Base-by-base conservation (phyloP, 768 basidiomycete species). In the Lepiota venenata region DNA sequence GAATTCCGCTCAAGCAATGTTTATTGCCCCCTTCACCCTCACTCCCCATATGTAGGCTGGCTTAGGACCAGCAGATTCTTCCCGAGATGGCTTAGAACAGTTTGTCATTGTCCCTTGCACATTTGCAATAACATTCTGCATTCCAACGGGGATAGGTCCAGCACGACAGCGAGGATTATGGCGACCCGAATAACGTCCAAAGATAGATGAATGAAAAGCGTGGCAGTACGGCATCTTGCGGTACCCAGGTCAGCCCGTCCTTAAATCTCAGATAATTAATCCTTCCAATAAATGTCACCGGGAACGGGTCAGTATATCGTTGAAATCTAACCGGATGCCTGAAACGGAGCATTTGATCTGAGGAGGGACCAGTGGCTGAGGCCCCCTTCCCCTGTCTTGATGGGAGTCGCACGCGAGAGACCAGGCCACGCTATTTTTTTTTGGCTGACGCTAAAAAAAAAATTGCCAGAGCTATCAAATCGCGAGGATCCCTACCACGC, bases 181-280 rank as follows among this genome's bases (percentile, higher is more conserved):
- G 20, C 44, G 47, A 58, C 53, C 68, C 69, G 67, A 69, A 65
- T 62, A 66, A 61, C 58, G 55, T 57, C 56, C 59, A 58, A 60
- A 63, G 50, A 66, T 64, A 60, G 60, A 48, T 44, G 57, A 55
- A 62, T 58, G 57, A 61, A 45, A 58, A 55, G 47, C 40, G 58
- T 40, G 59, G 25, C 25, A 25, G 25, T 62, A 61, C 62, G 52
- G 58, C 60, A 63, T 43, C 16, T 38, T 46, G 42, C 50, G 42
- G n/a, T 44, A 37, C 32, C 18, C 37, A 36, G 42, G 25, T 27
- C 43, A 37, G 36, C 20, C 25, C 25, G 5, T 25, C 25, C 20
- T 37, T 18, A 16, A 16, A 44, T 38, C 27, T 16, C 7, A 52
- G 27, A 40, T 44, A 27, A 25, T 21, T 47, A 37, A 44, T 45